Conservation (phyloP, 1,284 basidiomycete genomes). For the Cryptococcus sp. region DNA sequence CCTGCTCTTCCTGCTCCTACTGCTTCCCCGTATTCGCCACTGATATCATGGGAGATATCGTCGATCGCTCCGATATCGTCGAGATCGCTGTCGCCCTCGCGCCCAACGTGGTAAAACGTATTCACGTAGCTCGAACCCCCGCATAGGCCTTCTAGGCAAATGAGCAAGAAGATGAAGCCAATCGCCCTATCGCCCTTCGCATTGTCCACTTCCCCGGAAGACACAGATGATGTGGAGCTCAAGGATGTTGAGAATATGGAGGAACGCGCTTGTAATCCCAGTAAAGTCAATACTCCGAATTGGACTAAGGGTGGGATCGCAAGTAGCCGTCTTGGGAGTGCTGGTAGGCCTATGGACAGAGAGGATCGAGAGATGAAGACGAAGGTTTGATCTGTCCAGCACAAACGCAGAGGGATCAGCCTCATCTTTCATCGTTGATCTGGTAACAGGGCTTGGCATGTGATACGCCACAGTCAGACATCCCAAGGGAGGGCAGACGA, state of each 20-base stretch:
- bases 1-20: constrained; percentile 55
- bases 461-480: too few species aligned
- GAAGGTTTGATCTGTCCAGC: constrained; percentile 69
- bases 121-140: constrained; percentile 93
- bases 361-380: constrained; percentile 95
- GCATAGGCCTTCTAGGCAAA: constrained; percentile 81
- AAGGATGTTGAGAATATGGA: constrained; percentile 39
- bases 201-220: too few species aligned
- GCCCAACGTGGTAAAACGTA: constrained; percentile 81
- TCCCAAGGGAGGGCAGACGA: too few species aligned
- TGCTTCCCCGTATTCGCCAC: constrained; percentile 25
- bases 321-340: constrained; percentile 72
- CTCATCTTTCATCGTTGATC: background rate
- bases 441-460: background rate
- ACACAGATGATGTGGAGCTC: too few species aligned
- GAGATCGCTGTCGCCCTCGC: constrained; percentile 56
- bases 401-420: background rate
- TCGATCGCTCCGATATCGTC: background rate
- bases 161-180: constrained; percentile 70
- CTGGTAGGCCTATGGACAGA: constrained; percentile 81
- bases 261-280: constrained; percentile 54
- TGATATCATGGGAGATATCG: constrained; percentile 17
- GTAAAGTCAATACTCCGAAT: constrained; percentile 63
- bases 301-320: constrained; percentile 59
- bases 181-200: constrained; percentile 59